These are phyloP conservation scores for Taxawa tesnikishii DNA, from an alignment of 2,329 filamentous ascomycete species.

Conservation along the genomic window DNA sequence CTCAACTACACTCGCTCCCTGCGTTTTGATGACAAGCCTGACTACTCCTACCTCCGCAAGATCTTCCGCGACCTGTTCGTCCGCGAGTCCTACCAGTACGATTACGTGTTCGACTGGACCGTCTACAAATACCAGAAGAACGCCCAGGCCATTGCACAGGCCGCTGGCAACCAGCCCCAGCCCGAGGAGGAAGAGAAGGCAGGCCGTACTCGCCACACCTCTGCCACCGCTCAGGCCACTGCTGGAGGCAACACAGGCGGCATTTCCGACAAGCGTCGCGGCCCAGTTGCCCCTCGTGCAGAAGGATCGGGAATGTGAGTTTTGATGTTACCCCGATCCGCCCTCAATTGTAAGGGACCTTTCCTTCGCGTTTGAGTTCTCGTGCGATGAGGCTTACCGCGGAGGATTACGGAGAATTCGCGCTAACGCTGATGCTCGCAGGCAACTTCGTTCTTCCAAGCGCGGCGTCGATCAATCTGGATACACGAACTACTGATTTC, in stretches of 20 bases:
- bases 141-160: slow-evolving; percentile 83
- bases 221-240: slow-evolving; percentile 53
- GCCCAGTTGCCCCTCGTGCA: slow-evolving; percentile 64
- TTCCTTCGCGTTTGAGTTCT: slow-evolving; percentile 75
- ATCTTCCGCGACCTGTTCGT: slow-evolving; percentile 99
- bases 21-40: slow-evolving; percentile 98
- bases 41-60: slow-evolving; percentile 99
- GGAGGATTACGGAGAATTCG: slow-evolving; percentile 42
- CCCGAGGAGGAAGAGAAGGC: slow-evolving; percentile 67
- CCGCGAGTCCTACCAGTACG: slow-evolving; percentile 97
- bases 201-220: slow-evolving; percentile 41
- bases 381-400: slow-evolving; percentile 59
- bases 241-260: slow-evolving; percentile 46
- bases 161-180: slow-evolving; percentile 52
- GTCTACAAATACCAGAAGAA: slow-evolving; percentile 99
- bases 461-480: slow-evolving; percentile 35
- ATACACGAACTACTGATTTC: slow-evolving; percentile 34
- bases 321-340: slow-evolving; percentile 54
- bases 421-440: slow-evolving; percentile 32
- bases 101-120: slow-evolving; percentile 99
- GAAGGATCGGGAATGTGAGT: slow-evolving; percentile 98
- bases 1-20: slow-evolving; percentile 98
- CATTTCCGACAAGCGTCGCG: slow-evolving; percentile 53
- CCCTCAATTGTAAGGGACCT: slow-evolving; percentile 64
- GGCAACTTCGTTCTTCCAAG: slow-evolving; percentile 41